These are phyloP conservation scores for Andrographis paniculata DNA, from an alignment of 305 asterid species.

Conservation along the genomic window DNA sequence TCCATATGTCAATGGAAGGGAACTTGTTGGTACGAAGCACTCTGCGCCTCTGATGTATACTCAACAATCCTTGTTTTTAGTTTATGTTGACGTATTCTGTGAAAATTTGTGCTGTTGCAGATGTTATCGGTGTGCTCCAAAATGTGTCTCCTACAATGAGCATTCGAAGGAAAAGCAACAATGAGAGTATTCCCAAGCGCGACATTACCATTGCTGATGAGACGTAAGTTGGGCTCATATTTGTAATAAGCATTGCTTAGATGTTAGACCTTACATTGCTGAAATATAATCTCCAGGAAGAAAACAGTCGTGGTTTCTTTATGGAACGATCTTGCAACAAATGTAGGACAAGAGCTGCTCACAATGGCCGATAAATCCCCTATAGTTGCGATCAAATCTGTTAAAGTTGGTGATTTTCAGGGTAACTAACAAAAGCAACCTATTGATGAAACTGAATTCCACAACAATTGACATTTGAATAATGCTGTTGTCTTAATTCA, in stretches of 20 bases:
- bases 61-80: conserved; percentile 3
- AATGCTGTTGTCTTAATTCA: conserved; percentile 16
- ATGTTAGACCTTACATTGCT: neutral
- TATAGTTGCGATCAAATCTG: conserved; percentile 81
- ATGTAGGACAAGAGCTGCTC: conserved; percentile 62
- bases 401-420: conserved; percentile 85
- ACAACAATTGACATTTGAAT: no score
- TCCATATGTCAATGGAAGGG: conserved; percentile 74
- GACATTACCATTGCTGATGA: conserved; percentile 89
- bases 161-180: conserved; percentile 70
- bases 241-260: no score
- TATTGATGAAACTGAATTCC: no score
- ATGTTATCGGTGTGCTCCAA: conserved; percentile 82
- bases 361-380: conserved; percentile 84
- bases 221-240: conserved; percentile 39
- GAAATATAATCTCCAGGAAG: conserved; percentile 41
- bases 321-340: conserved; percentile 84
- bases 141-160: conserved; percentile 71
- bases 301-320: conserved; percentile 85
- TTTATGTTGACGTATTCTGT: no score
- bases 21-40: conserved; percentile 61
- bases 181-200: conserved; percentile 73
- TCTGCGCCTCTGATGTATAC: neutral
- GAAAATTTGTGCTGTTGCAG: no score
- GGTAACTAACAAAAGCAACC: conserved; percentile 30